Base-by-base conservation (phyloP, 805 yeast species). In the Diddensiella transvaalensis region DNA sequence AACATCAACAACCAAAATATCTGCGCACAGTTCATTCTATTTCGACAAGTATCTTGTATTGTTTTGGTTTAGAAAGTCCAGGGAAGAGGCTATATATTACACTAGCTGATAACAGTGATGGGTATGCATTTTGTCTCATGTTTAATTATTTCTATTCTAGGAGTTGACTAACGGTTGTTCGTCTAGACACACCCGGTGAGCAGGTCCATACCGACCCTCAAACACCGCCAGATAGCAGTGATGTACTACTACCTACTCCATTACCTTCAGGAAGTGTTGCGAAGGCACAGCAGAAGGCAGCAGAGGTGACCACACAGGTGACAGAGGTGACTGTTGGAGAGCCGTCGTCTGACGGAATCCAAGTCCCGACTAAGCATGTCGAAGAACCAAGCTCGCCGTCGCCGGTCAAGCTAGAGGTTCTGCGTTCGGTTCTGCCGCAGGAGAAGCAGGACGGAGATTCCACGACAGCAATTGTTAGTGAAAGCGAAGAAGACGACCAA, bases 251-350 rank as follows among this genome's bases (percentile, higher is more conserved):
- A 13, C 57, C 57, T 22, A 53, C 57, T 8, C 57, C 57, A 19
- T 37, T 53, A 15, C 54, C 54, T 21, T 53, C 57, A 1, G 57
- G 57, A 15, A 45, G 38, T 22, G 50, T 53, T 3, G 42, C 51
- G 19, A 40, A 42, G 18, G 51, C 43, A 15, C 13, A 10, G 13
- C 35, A 18, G 5, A 19, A 39, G 40, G 4, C 18, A 6, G 44
- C 22, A 4, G 21, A 40, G 13, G 10, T 10, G 13, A n/a, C 44
- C 15, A 32, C 32, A 10, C 45, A 35, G 35, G 18, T 5, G 24
- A 38, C 35, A 26, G 22, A 40, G 30, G 44, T 11, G 40, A n/a
- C 35, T 5, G 21, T 32, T 15, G 23, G 17, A 15, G 39, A 21
- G 18, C 24, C 22, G 40, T 10, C 21, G 13, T 3, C 18, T 8